These are phyloP conservation scores for Pinus albicaulis DNA, from an alignment of 75 land plant genomes.

Conservation along the genomic window DNA sequence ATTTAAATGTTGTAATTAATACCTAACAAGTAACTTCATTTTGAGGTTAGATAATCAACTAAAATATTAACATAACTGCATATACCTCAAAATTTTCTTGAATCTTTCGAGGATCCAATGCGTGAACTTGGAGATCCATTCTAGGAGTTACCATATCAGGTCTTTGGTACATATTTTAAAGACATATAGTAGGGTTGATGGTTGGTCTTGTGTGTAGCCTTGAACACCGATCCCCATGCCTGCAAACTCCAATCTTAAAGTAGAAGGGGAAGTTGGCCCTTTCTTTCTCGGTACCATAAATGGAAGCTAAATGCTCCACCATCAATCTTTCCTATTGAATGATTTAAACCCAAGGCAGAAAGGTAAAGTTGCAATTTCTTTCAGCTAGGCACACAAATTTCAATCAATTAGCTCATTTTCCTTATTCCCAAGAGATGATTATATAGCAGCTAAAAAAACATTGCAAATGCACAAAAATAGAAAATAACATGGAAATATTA, in stretches of 20 bases:
- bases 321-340: slow-evolving; percentile 6
- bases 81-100: slow-evolving; percentile 38
- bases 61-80: no score
- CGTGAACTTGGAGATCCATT: slow-evolving; percentile 31
- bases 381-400: background rate
- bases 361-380: background rate
- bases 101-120: slow-evolving; percentile 27
- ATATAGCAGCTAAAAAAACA: background rate
- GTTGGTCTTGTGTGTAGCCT: slow-evolving; percentile 31
- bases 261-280: slow-evolving; percentile 33
- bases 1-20: no score
- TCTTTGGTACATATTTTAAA: slow-evolving; percentile 38
- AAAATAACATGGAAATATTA: no score
- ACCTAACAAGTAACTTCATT: no score
- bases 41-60: no score
- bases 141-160: slow-evolving; percentile 36
- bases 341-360: background rate
- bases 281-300: slow-evolving; percentile 40
- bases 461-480: no score
- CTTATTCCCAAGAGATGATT: background rate
- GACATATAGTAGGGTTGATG: slow-evolving; percentile 31
- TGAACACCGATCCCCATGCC: slow-evolving; percentile 44
- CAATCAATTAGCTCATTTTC: background rate
- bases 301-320: slow-evolving; percentile 36
- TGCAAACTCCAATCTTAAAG: slow-evolving; percentile 35